phyloP scores from a whole-genome alignment of 306 rosid species.

The Rubus parviflorus region DNA sequence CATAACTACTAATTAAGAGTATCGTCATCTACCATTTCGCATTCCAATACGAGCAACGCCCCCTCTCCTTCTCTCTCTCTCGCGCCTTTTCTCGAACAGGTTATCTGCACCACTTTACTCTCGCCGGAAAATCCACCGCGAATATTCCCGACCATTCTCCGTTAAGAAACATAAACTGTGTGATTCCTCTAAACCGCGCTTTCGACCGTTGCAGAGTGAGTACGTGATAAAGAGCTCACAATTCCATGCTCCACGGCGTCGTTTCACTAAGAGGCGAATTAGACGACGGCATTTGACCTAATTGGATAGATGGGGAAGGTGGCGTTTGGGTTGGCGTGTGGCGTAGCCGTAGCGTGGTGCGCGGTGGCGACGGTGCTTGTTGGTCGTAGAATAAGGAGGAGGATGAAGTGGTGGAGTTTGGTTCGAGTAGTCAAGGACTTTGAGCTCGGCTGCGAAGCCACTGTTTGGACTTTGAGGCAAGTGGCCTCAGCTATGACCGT shows the following conservation, averaged over 20 bases:
- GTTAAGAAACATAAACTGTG: background rate
- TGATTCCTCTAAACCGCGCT: background rate
- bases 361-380: conserved; percentile 79
- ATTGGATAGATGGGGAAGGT: conserved; percentile 59
- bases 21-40: conserved; percentile 33
- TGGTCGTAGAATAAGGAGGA: conserved; percentile 65
- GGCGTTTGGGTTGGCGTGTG: conserved; percentile 60
- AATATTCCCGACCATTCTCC: background rate
- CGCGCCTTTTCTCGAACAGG: conserved; percentile 15
- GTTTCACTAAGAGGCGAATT: conserved; percentile 42
- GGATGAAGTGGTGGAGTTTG: conserved; percentile 75
- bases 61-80: conserved; percentile 25
- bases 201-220: background rate
- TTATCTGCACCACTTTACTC: conserved; percentile 25
- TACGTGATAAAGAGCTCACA: background rate
- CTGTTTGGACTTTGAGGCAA: conserved; percentile 66
- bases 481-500: conserved; percentile 97
- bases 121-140: conserved; percentile 38
- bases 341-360: conserved; percentile 69
- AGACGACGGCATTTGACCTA: conserved; percentile 46
- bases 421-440: conserved; percentile 64
- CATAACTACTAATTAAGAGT: no score
- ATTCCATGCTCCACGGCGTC: conserved; percentile 41
- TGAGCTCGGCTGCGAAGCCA: conserved; percentile 67
- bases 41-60: conserved; percentile 44